Conservation (phyloP, 2,329 filamentous ascomycete genomes). For the Aspergillus sclerotialis region DNA sequence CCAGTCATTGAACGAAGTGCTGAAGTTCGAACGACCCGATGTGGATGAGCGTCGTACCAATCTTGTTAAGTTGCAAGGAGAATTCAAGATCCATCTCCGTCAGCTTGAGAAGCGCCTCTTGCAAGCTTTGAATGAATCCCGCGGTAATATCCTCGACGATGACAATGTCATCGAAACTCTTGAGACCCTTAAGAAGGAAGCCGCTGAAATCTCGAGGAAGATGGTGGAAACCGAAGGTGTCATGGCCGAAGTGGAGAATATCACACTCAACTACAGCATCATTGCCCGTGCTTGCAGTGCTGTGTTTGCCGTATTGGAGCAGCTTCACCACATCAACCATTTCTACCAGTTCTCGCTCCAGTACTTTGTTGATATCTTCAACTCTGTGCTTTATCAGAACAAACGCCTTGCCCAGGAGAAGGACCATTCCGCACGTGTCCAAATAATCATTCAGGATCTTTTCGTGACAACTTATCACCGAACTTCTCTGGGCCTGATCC, state of each 20-base stretch:
- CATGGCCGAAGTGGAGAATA: slow-evolving; percentile 95
- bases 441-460: slow-evolving; percentile 83
- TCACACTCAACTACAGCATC: slow-evolving; percentile 88
- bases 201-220: slow-evolving; percentile 91
- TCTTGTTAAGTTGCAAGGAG: slow-evolving; percentile 95
- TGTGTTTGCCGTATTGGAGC: slow-evolving; percentile 92
- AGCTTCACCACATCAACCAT: slow-evolving; percentile 96
- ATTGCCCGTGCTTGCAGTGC: slow-evolving; percentile 94
- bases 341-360: slow-evolving; percentile 99
- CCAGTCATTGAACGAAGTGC: slow-evolving; percentile 91
- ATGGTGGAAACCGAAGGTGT: slow-evolving; percentile 95
- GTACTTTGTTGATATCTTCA: slow-evolving; percentile 97
- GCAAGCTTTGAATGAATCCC: slow-evolving; percentile 93
- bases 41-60: slow-evolving; percentile 95
- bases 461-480: slow-evolving; percentile 89
- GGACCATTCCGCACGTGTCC: slow-evolving; percentile 71
- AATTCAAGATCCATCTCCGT: slow-evolving; percentile 97
- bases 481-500: slow-evolving; percentile 85
- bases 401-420: slow-evolving; percentile 62
- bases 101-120: slow-evolving; percentile 90
- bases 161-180: slow-evolving; percentile 97
- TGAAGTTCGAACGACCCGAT: slow-evolving; percentile 95
- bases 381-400: slow-evolving; percentile 77
- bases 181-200: slow-evolving; percentile 96
- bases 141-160: slow-evolving; percentile 95